Evolutionary conservation across 345 rosid species (phyloP).

Genomic region (Corymbia maculata): DNA sequence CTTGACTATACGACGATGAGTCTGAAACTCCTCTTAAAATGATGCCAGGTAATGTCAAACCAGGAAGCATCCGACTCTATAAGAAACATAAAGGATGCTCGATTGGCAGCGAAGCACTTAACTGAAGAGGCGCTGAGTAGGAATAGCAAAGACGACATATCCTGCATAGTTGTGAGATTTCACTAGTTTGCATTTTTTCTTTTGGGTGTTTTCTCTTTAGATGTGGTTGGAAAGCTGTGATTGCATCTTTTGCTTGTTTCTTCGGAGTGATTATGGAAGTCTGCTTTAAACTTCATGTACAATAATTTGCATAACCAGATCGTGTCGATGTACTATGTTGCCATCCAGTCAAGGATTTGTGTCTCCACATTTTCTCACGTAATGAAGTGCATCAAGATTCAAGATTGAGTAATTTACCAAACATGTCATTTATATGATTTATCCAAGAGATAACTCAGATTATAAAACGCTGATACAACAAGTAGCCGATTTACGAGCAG

Average conservation of each 20-base stretch:
- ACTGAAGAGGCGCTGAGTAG: constrained; percentile 72
- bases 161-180: constrained; percentile 73
- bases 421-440: background rate
- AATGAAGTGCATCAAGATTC: background rate
- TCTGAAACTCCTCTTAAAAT: background rate
- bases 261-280: background rate
- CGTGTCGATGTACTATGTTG: background rate
- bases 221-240: background rate
- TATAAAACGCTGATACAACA: background rate
- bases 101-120: constrained; percentile 75
- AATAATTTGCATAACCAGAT: background rate
- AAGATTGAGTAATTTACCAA: background rate
- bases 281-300: background rate
- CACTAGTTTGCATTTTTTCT: background rate
- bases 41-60: constrained; percentile 69
- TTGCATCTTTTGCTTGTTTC: background rate
- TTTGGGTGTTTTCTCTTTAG: background rate
- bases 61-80: constrained; percentile 75
- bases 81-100: constrained; percentile 61
- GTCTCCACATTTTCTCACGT: background rate
- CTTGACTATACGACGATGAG: too few relatives aligned
- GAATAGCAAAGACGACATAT: constrained; percentile 81
- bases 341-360: background rate
- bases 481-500: background rate
- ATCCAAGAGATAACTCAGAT: background rate